Evolutionary conservation across 2,329 filamentous ascomycete genomes (phyloP).

Genomic region (Elsinoe fawcettii): DNA sequence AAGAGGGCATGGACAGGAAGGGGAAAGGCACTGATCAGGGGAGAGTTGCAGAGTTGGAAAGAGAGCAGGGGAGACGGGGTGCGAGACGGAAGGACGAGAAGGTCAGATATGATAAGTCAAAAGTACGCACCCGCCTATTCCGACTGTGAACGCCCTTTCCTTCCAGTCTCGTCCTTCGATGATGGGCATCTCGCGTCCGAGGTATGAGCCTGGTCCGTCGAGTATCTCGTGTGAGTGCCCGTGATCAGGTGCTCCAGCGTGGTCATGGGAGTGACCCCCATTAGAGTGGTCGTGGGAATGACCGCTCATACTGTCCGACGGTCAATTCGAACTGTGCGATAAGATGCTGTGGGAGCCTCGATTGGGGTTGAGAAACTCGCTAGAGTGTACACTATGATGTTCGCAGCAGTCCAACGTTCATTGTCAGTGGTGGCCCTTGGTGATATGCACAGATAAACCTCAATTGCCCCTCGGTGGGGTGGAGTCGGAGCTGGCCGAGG

Average conservation of each 20-base stretch:
- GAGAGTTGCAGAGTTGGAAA: not conserved
- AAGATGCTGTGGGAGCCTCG: no score
- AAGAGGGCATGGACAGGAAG: not conserved
- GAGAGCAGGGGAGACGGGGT: not conserved
- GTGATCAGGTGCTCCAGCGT: constrained; percentile 56
- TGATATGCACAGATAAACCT: not conserved
- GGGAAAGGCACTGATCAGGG: no score
- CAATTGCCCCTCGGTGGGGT: constrained; percentile 6
- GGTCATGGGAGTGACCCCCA: constrained; percentile 35
- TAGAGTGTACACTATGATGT: no score
- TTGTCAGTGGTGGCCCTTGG: not conserved
- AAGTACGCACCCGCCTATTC: constrained; percentile 79
- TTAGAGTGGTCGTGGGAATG: constrained; percentile 42
- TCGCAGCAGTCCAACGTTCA: no score
- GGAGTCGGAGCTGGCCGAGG: not conserved
- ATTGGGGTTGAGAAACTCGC: no score
- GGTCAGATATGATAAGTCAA: not conserved
- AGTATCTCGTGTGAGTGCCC: constrained; percentile 95
- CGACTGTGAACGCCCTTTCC: constrained; percentile 86
- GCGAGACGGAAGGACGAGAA: not conserved
- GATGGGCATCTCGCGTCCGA: constrained; percentile 88
- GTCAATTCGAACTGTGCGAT: no score
- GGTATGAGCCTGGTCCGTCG: constrained; percentile 82
- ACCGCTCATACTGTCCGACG: not conserved
- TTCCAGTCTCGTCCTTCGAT: constrained; percentile 80